Evolutionary conservation across 2,329 filamentous ascomycete genomes (phyloP), one percentile per base, ranked within the genome.

Genomic region (Xylariaceae sp.): DNA sequence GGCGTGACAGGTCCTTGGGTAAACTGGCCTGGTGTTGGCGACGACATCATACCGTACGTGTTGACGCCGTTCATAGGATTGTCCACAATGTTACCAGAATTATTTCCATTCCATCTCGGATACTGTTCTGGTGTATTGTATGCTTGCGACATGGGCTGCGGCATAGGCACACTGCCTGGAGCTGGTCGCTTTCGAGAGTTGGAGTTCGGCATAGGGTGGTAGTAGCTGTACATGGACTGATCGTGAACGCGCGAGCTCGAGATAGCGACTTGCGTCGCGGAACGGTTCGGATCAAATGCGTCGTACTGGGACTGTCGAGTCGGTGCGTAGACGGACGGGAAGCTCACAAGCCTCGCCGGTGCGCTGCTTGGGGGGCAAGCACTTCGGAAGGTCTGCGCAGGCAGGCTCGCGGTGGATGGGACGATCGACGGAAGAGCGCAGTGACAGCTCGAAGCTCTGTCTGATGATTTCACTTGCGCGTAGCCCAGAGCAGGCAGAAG

Each of bases 101-200:
- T 54, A 33, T 60, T 64, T 38, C 66, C 63, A 38, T 64, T 68
- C 72, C 72, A 77, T 53, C 70, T 65, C 29, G 73, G 48, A 43
- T 72, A 67, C 54, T 72, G 68, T 30, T 70, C 68, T 55, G 56
- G 56, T 38, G 52, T 36, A 56, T 44, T 60, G 42, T 58, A 63
- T 14, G 58, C 46, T 29, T 57, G 54, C 36, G 68, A 64, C 51
- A 69, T 58, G 45, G 60, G 62, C 18, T 61, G 60, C 34, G 40
- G 49, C 37, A 51, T 46, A 4, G 54, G 52, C 36, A 51, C 23
- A 33, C 42, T 54, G 40, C 54, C 54, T 22, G 52, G 54, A 33
- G 54, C 51, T 44, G 52, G 50, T 40, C 53, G 46, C 46, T 57
- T 57, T 44, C 53, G 50, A 38, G 51, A 40, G 39, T 53, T 61